Percentiles rank a stretch among this genome's conserved stretches.
Conservation (phyloP, 2,329 filamentous ascomycete species). For the Aspergillus bombycis region DNA sequence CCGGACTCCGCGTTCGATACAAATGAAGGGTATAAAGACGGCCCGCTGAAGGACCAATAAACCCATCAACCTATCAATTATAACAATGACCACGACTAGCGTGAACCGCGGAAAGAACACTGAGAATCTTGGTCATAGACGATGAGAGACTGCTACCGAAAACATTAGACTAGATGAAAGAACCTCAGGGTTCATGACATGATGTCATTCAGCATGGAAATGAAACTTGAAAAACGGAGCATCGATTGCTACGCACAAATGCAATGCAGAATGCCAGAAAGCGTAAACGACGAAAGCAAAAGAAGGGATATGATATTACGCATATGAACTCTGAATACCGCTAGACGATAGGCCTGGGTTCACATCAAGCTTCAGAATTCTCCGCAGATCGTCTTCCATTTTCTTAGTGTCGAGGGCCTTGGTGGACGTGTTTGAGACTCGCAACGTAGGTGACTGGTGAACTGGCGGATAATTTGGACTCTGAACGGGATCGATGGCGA, state of each 20-base stretch:
- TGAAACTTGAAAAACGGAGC: background rate
- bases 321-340: slow-evolving; percentile 39
- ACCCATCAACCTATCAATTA: slow-evolving; percentile 19
- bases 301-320: slow-evolving; percentile 22
- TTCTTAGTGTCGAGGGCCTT: slow-evolving; percentile 44
- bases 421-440: slow-evolving; percentile 25
- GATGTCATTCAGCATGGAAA: background rate
- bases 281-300: background rate
- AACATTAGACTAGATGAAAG: background rate
- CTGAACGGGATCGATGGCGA: slow-evolving; percentile 15
- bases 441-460: slow-evolving; percentile 27
- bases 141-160: background rate
- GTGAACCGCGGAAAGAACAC: slow-evolving; percentile 22
- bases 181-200: background rate
- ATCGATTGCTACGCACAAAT: background rate
- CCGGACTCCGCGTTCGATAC: slow-evolving; percentile 32
- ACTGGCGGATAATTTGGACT: slow-evolving; percentile 27
- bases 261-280: background rate
- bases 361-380: slow-evolving; percentile 50
- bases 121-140: background rate
- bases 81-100: slow-evolving; percentile 19
- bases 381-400: slow-evolving; percentile 53
- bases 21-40: slow-evolving; percentile 24
- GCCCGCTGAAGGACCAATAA: slow-evolving; percentile 18
- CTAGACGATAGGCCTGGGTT: slow-evolving; percentile 31